Base-by-base conservation (phyloP, 805 yeast genomes). In the Pichia sporocuriosa region DNA sequence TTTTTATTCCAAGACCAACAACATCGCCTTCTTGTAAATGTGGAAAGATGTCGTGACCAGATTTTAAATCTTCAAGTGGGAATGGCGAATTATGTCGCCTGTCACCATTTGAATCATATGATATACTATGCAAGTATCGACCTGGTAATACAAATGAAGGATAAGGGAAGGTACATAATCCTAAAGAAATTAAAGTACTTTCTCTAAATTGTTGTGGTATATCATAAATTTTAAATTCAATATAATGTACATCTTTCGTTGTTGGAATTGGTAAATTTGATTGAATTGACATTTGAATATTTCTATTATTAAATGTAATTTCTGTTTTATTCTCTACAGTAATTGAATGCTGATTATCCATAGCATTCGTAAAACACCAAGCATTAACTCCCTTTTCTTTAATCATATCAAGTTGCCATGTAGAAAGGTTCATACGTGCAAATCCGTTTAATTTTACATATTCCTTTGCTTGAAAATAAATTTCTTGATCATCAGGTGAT, bases 141-240 rank as follows among this genome's bases (percentile, higher is more conserved):
- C 98, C 98, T 0, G 98, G 97, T 30, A 93, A 67, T 51, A 97
- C 70, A 63, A 93, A 93, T 62, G 82, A 79, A 2, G 98, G 98
- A 55, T 93, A 93, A 6, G 98, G 98, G 48, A 79, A 76, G 0
- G 94, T 77, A 0, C 89, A 73, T 3, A 93, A 56, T 0, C 98
- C 98, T 16, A 93, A 68, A 0, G 95, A 77, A 1, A 90, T 66
- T 0, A 64, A 43, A 10, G 81, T 75, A 12, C 65, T 65, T 3
- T 68, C 37, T 6, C 30, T 32, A 11, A 26, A 29, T 1, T 83
- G 78, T 40, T 75, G 68, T 8, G 80, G 78, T 20, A 80, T 55
- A 30, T 82, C 87, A 61, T 78, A 88, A 2, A 93, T 73, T 55
- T 93, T 93, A 31, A 81, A 75, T 57, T 89, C 97, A 66, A 83